Base-by-base conservation (phyloP, 192 early-diverging fungal genomes). In the Lobosporangium transversale region DNA sequence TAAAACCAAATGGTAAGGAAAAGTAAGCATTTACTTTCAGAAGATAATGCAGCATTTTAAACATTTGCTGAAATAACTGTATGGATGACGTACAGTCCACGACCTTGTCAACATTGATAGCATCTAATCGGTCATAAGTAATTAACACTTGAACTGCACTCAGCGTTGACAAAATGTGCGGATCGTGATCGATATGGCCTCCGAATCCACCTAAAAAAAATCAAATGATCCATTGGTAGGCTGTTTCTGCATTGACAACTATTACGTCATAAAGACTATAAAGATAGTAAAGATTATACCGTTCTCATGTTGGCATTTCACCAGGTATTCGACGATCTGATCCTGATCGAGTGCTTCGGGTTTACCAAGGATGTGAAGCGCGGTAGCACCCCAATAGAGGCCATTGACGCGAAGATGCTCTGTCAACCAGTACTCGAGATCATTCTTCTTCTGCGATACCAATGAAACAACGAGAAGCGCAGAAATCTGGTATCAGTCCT, bases 361-460 rank as follows among this genome's bases (percentile, higher is more conserved):
- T 20, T 82, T 78, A 43, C 86, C 82, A 73, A 98, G 69, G 37
- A 97, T 70, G 32, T 89, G 85, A 35, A 97, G 79, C 0, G 95
- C 89, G 0, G 94, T 95, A 0, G 95, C 68, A 0, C 95, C 96
- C 97, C 97, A 97, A 65, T 97, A 98, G 24, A 98, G 83, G 26
- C 94, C 97, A 64, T 91, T 96, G 18, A 98, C 69, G 1, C 94
- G 90, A 11, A 98, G 81, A 55, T 97, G 95, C 62, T 97, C 96
- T 7, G 92, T 90, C 51, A 94, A 79, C 95, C 94, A 96, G 80
- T 97, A 98, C 62, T 97, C 96, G 14, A 98, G 83, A 32, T 88
- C 89, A 59, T 95, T 91, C 44, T 93, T 90, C 70, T 89, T 86
- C 90, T 94, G 29, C 20, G 44, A 50, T 27, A 59, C 31, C 3